Evolutionary conservation across 169 alveolate genomes (phyloP), one percentile per base, ranked within the genome.

Genomic region (Eimeria acervulina): DNA sequence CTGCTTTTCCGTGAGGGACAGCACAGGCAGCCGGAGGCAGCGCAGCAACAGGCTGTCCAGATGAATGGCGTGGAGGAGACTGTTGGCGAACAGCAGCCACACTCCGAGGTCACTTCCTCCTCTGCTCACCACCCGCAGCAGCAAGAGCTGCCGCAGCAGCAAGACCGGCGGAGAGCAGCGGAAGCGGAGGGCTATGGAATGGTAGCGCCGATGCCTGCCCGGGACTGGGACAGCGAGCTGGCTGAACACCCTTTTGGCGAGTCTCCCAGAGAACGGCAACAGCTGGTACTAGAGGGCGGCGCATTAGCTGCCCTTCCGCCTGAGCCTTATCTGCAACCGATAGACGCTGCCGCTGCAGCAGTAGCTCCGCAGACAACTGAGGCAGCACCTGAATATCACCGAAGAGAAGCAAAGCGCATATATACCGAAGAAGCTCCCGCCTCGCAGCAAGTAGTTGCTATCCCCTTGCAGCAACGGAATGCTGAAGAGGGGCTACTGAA

Each of bases 101-200:
- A 31, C 52, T 42, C 88, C 5, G 81, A 31, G 15, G 78, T 13
- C 28, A 15, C 31, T 31, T 33, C n/a, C 31, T 15, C 81, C 28
- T 36, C 26, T 12, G 81, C n/a, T 31, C 81, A 70, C 51, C 1
- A 36, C 81, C 47, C 81, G 26, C 81, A 36, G 81, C n/a, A 70
- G 8, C 81, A 36, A 51, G 81, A 70, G 44, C 47, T 70, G 31
- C 28, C 26, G 47, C 81, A 70, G 51, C 51, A 70, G 47, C 47
- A 51, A 31, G 44, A 44, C 21, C 51, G 4, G n/a, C 6, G 2
- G 68, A 42, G 26, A 42, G 63, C 36, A 78, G 38, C 38, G 21
- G 88, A 21, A 17, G 61, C 40, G 66, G 88, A 78, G 12, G 63
- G 88, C 88, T 23, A 78, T 28, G n/a, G 42, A 44, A 15, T 83